phyloP scores from a whole-genome alignment of 495 filamentous ascomycete species.

The Aspergillus affinis region DNA sequence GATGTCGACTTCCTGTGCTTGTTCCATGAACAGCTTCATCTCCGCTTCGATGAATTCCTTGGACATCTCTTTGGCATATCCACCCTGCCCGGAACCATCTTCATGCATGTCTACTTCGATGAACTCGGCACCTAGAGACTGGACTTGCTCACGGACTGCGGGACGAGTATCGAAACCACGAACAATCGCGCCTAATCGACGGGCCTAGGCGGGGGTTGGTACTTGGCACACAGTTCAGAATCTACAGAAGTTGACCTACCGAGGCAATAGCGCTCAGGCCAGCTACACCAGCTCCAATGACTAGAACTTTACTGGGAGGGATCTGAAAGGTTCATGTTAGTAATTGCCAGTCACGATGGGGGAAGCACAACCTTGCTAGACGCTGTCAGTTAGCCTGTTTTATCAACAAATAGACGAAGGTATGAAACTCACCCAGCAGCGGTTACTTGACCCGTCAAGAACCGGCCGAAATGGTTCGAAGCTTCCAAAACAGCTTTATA shows the following conservation, averaged over 20 bases:
- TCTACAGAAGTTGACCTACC: conserved; percentile 15
- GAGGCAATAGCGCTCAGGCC: conserved; percentile 80
- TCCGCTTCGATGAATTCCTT: conserved; percentile 85
- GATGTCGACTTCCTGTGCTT: conserved; percentile 81
- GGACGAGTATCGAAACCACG: conserved; percentile 79
- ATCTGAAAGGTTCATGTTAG: conserved; percentile 48
- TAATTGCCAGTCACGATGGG: not conserved
- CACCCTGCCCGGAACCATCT: conserved; percentile 76
- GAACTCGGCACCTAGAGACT: conserved; percentile 81
- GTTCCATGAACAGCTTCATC: conserved; percentile 82
- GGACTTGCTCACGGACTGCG: conserved; percentile 77
- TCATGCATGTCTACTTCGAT: conserved; percentile 82
- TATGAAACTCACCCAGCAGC: conserved; percentile 57
- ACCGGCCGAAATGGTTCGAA: conserved; percentile 78
- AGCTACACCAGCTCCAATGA: conserved; percentile 81
- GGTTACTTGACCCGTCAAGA: conserved; percentile 79
- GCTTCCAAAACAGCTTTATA: conserved; percentile 84
- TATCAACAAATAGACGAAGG: not conserved
- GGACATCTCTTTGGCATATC: conserved; percentile 86
- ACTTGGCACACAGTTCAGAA: not conserved
- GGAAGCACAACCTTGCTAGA: conserved; percentile 17
- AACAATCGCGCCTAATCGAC: conserved; percentile 79
- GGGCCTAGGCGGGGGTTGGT: conserved; percentile 38
- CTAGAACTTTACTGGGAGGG: conserved; percentile 77
- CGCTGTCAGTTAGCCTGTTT: conserved; percentile 8